Base-by-base conservation (phyloP, 306 rosid genomes). In the Amphicarpaea edgeworthii region DNA sequence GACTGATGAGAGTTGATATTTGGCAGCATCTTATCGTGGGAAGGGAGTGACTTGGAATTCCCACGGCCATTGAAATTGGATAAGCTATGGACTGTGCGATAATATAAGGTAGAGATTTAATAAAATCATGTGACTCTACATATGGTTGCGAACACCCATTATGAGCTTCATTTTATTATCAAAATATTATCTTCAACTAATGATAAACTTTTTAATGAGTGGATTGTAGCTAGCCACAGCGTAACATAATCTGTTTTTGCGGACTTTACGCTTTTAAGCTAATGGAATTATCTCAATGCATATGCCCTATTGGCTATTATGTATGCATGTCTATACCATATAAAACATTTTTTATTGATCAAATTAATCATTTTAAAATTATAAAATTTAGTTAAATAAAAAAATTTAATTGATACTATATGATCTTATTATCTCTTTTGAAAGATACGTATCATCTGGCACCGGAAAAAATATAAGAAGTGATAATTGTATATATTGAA, bases 31-130 rank as follows among this genome's bases (percentile, higher is more conserved):
- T 82, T 76, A 85, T 79, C 47, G 34, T 82, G 3, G 30, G 5
- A 50, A 26, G 51, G 21, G 61, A 21, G 59, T 75, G 81, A 82
- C 66, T 60, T 82, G 86, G 84, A 77, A 43, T 23, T 1, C 12
- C 26, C 37, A 23, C 19, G 55, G 58, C 86, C 86, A 82, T 60
- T 76, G 86, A 66, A 82, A 8, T 59, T 85, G 73, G 80, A 85
- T 85, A 82, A 72, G 73, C 42, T 5, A 41, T 30, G 66, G 68
- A 41, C 8, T 43, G 42, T 81, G 30, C 3, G 68, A 16, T 59
- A 53, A 47, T 66, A 70, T 67, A 72, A 59, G 83, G 79, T 73
- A 37, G 43, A 70, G 26, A 55, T 74, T 74, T 60, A 21, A 76
- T 78, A 51, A 59, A 24, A 65, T 58, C 82, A 76, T 77, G 88